Conservation (phyloP, 257 asterid species). For the Solanum dulcamara region DNA sequence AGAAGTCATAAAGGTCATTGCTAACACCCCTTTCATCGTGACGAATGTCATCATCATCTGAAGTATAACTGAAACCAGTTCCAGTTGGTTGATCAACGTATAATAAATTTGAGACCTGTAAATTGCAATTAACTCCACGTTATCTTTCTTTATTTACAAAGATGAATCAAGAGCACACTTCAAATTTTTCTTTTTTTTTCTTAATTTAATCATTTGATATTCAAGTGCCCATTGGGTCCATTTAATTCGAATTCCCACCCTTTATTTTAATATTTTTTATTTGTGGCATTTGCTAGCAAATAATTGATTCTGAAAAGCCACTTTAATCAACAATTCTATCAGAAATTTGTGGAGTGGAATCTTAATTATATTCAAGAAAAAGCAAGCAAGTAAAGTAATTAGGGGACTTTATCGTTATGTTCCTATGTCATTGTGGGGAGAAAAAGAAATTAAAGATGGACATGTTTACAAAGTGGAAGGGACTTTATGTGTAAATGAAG, state of each 20-base stretch:
- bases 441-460: neutral
- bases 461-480: neutral
- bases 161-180: neutral
- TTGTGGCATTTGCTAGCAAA: neutral
- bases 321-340: neutral
- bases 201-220: neutral
- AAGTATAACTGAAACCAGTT: conserved; percentile 31
- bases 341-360: neutral
- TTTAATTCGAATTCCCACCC: neutral
- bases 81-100: conserved; percentile 40
- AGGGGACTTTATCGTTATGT: neutral
- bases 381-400: neutral
- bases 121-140: neutral
- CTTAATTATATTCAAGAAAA: neutral
- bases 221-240: neutral
- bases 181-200: neutral
- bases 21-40: conserved; percentile 10
- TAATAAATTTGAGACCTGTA: conserved; percentile 27
- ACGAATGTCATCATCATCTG: conserved; percentile 10
- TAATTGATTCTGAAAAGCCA: neutral
- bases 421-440: neutral
- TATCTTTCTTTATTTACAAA: neutral
- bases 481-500: neutral
- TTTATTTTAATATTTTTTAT: neutral
- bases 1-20: conserved; percentile 22